Evolutionary conservation across 108 stramenopile genomes (phyloP).

Genomic region (Stephanodiscus minutulus): DNA sequence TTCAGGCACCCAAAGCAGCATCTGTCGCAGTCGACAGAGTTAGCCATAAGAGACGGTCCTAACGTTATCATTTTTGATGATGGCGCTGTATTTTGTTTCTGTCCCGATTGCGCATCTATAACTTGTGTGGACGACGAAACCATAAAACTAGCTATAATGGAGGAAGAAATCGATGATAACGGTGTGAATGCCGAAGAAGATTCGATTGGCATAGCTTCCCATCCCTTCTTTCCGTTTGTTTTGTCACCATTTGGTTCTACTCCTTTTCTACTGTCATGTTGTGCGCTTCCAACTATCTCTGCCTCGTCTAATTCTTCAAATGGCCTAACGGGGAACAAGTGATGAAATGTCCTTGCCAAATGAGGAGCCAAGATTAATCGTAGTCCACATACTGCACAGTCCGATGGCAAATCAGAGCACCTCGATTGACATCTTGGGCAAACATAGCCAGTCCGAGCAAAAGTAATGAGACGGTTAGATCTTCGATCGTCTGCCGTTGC

Average conservation of each 20-base stretch:
- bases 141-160: constrained; percentile 21
- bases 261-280: neutral
- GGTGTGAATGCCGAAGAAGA: constrained; percentile 47
- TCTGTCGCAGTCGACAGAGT: constrained; percentile 51
- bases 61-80: constrained; percentile 44
- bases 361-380: constrained; percentile 87
- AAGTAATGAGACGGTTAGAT: constrained; percentile 47
- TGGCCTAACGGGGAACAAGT: constrained; percentile 89
- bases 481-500: constrained; percentile 43
- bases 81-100: constrained; percentile 7
- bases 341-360: constrained; percentile 89
- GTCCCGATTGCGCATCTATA: constrained; percentile 3
- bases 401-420: constrained; percentile 70
- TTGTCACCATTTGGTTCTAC: constrained; percentile 27
- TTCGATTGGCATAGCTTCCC: constrained; percentile 30
- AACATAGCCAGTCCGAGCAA: constrained; percentile 75
- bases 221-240: constrained; percentile 44
- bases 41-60: constrained; percentile 38
- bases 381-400: constrained; percentile 90
- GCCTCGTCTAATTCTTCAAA: constrained; percentile 70
- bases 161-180: constrained; percentile 27
- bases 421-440: constrained; percentile 86
- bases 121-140: constrained; percentile 31
- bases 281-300: constrained; percentile 18
- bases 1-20: constrained; percentile 77